These are phyloP conservation scores for Entrophospora sp. DNA, from an alignment of 192 early-diverging fungal genomes.

Conservation along the genomic window DNA sequence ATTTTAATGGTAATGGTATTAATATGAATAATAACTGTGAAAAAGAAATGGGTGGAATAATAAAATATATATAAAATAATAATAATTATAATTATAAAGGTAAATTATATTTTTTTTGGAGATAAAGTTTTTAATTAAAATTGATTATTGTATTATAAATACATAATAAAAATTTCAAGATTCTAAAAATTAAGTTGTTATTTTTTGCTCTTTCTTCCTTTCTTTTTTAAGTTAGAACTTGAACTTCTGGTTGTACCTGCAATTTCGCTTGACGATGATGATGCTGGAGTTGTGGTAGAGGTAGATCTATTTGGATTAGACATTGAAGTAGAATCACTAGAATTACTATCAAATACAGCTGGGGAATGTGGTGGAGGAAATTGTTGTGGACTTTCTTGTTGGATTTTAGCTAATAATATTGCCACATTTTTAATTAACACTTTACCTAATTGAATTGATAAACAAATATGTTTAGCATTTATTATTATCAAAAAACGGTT, in stretches of 20 bases:
- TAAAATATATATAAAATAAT: too few species aligned
- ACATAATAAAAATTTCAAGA: too few species aligned
- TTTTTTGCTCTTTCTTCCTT: slow-evolving; percentile 15
- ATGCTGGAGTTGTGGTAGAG: neutral
- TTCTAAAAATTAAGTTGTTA: neutral
- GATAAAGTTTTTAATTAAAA: too few species aligned
- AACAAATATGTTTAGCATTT: neutral
- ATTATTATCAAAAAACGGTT: neutral
- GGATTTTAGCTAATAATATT: neutral
- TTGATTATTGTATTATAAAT: too few species aligned
- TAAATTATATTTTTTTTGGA: too few species aligned
- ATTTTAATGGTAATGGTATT: too few species aligned
- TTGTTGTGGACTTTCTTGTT: slow-evolving; percentile 12
- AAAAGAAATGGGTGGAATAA: too few species aligned
- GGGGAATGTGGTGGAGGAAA: slow-evolving; percentile 19
- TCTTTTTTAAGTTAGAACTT: slow-evolving; percentile 15
- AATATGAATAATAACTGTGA: too few species aligned
- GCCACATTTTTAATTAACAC: slow-evolving; percentile 13
- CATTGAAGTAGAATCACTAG: neutral
- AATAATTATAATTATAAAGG: too few species aligned
- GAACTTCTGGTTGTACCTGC: neutral
- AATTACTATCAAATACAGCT: slow-evolving; percentile 2
- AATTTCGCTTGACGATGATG: too few species aligned
- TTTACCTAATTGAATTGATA: slow-evolving; percentile 4
- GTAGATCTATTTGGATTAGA: neutral